phyloP scores from a whole-genome alignment of 2,329 filamentous ascomycete genomes.

The Aspergillus sp. region DNA sequence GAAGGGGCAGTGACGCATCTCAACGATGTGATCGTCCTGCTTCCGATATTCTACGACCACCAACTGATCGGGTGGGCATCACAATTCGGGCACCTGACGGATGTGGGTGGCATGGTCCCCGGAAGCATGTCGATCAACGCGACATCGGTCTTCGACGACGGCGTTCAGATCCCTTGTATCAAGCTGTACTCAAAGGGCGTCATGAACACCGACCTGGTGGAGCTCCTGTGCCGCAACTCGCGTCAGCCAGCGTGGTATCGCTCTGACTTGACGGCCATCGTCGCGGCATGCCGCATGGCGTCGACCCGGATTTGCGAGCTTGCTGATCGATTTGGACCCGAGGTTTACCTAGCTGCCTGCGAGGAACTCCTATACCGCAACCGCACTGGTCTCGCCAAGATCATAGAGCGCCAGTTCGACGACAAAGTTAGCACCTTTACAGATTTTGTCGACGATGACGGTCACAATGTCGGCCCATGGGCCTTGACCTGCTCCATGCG shows the following conservation, averaged over 20 bases:
- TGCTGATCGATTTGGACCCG: slow-evolving; percentile 44
- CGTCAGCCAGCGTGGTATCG: slow-evolving; percentile 51
- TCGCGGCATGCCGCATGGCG: slow-evolving; percentile 48
- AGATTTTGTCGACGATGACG: slow-evolving; percentile 52
- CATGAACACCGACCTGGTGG: slow-evolving; percentile 46
- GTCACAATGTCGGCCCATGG: slow-evolving; percentile 46
- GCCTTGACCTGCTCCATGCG: slow-evolving; percentile 50
- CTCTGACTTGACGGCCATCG: slow-evolving; percentile 48
- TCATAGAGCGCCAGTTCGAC: slow-evolving; percentile 48
- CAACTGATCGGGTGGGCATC: slow-evolving; percentile 50
- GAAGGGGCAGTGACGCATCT: slow-evolving; percentile 51
- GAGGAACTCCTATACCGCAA: slow-evolving; percentile 47
- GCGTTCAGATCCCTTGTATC: slow-evolving; percentile 50
- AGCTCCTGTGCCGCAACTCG: slow-evolving; percentile 50
- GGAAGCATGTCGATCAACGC: slow-evolving; percentile 53
- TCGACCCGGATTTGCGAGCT: slow-evolving; percentile 47
- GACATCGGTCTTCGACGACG: slow-evolving; percentile 50
- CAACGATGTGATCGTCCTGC: slow-evolving; percentile 51
- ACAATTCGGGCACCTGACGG: slow-evolving; percentile 52
- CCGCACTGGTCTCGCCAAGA: slow-evolving; percentile 43
- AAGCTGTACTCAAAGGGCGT: slow-evolving; percentile 47
- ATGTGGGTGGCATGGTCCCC: slow-evolving; percentile 48
- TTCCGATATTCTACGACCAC: slow-evolving; percentile 48
- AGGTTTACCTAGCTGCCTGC: slow-evolving; percentile 48
- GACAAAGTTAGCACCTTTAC: slow-evolving; percentile 45